Conservation (phyloP, 305 asterid genomes). For the Fraxinus ornus region DNA sequence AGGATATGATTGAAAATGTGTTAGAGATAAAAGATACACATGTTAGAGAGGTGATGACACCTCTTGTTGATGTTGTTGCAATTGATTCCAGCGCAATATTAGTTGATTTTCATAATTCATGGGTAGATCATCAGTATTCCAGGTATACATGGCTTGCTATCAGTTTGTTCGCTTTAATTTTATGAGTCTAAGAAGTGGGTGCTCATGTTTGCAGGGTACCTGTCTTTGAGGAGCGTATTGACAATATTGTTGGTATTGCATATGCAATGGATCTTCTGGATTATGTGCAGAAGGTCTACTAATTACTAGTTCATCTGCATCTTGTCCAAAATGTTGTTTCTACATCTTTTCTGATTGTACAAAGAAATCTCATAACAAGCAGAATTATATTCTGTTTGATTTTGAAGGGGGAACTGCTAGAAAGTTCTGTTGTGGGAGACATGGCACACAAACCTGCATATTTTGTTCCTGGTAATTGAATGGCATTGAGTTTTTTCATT, state of each 20-base stretch:
- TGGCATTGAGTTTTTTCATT: background rate
- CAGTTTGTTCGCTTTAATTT: background rate
- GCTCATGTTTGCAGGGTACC: conserved; percentile 69
- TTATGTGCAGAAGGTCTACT: conserved; percentile 81
- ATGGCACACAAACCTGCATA: conserved; percentile 98
- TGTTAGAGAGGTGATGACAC: conserved; percentile 99
- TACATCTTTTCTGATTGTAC: conserved; percentile 34
- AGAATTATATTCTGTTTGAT: conserved; percentile 58
- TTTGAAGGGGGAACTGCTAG: conserved; percentile 95
- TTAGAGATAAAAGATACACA: conserved; percentile 97
- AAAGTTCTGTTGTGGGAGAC: conserved; percentile 82
- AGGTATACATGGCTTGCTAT: conserved; percentile 49
- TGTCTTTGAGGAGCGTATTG: conserved; percentile 95
- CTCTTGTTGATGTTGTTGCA: conserved; percentile 95
- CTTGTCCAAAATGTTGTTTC: conserved; percentile 19
- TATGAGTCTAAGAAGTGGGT: conserved; percentile 22
- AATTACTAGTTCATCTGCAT: conserved; percentile 26
- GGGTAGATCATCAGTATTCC: conserved; percentile 97
- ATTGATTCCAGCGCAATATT: conserved; percentile 87
- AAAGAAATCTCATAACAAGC: conserved; percentile 46
- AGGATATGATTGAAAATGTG: conserved; percentile 99
- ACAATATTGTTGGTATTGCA: conserved; percentile 96
- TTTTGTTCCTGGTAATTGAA: conserved; percentile 85
- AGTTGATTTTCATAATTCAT: conserved; percentile 85
- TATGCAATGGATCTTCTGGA: conserved; percentile 99